Percentiles rank a stretch among this genome's conserved stretches.
Evolutionary conservation across 2,329 filamentous ascomycete genomes (phyloP).

Genomic region (Phaeosphaeria sp.): DNA sequence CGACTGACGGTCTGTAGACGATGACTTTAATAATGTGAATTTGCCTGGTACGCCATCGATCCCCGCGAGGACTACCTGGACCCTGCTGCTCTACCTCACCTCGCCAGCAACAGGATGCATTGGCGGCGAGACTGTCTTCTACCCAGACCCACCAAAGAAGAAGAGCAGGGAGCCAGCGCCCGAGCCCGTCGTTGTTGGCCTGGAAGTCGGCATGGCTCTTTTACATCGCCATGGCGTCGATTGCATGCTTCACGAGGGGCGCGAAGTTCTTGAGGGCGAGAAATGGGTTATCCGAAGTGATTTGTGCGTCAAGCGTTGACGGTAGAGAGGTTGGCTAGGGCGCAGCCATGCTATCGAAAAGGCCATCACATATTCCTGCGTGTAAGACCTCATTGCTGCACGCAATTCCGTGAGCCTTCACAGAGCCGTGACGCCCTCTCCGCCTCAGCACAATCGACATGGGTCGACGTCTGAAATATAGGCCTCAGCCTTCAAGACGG

Average conservation of each 20-base stretch:
- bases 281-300: conserved; percentile 93
- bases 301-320: conserved; percentile 69
- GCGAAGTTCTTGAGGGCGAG: conserved; percentile 78
- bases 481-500: neutral
- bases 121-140: conserved; percentile 92
- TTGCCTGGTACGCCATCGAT: conserved; percentile 54
- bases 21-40: conserved; percentile 79
- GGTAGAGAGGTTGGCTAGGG: neutral
- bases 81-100: conserved; percentile 85
- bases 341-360: neutral
- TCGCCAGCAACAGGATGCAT: conserved; percentile 75
- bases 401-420: neutral
- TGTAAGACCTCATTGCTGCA: neutral
- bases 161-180: conserved; percentile 48
- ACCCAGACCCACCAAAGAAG: conserved; percentile 64
- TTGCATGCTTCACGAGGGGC: conserved; percentile 88
- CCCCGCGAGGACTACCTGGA: conserved; percentile 83
- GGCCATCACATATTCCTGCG: neutral
- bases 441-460: neutral
- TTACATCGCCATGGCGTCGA: conserved; percentile 89
- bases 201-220: conserved; percentile 84
- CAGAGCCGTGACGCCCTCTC: neutral
- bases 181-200: conserved; percentile 73
- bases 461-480: neutral
- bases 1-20: conserved; percentile 59